Base-by-base conservation (phyloP, 352 stramenopile genomes). In the Pilasporangium apinafurcum region DNA sequence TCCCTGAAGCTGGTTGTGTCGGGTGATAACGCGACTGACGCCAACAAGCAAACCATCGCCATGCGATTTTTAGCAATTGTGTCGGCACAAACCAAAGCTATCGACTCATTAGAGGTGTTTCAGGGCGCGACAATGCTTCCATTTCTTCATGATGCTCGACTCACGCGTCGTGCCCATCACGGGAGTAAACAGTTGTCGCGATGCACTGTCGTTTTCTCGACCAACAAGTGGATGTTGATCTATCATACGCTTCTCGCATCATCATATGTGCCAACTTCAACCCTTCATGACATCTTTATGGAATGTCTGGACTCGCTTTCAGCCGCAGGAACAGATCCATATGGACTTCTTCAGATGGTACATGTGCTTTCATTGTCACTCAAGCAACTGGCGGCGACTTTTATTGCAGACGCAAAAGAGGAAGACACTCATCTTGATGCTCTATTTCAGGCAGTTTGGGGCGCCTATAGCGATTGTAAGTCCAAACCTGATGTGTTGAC, bases 401-500 rank as follows among this genome's bases (percentile, higher is more conserved):
- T 86, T 8, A 34, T 64, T 1, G 54, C 44, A 3, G 16, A 33
- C 12, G 53, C 56, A 2, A 41, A 50, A 20, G 49, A 53, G 3
- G 32, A 51, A 2, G 54, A 69, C 0, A 45, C 31, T 6, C 48
- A 42, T 16, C 44, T 86, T 5, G 50, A 73, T 44, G 57, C 38
- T 8, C 56, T 87, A 3, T 68, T 88, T 26, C 37, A 64, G 3
- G 59, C 74, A 24, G 53, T 92, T 17, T 92, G 81, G 81, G 65
- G 44, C 4, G 68, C 78, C 22, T 90, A 92, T 55, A 67, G 44
- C 9, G 69, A 86, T 44, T 76, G 70, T 49, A 80, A 77, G 37
- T 65, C 72, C 20, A 90, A 90, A 48, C 64, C 75, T 8, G 75
- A 92, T 29, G 51, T 48, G 0, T 63, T 92, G 16, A 88, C 78